A percentile compares a stretch with the other conserved stretches of the same genome.
Conservation (phyloP, 2,329 filamentous ascomycete genomes). For the Beauveria asiatica region DNA sequence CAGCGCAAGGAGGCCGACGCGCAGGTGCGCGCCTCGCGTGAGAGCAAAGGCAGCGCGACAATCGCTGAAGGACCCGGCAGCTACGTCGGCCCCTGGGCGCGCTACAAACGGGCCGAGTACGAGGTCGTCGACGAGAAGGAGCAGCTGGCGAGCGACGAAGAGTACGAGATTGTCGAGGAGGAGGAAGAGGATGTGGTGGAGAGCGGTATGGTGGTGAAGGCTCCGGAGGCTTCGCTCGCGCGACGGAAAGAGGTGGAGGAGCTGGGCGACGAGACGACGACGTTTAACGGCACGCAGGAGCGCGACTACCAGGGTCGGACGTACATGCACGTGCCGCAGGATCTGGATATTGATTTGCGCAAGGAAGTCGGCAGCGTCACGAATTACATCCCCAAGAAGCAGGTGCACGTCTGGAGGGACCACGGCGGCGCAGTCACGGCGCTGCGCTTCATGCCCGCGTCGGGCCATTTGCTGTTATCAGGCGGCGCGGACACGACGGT, state of each 20-base stretch:
- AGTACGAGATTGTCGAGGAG: constrained; percentile 69
- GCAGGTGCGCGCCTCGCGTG: constrained; percentile 61
- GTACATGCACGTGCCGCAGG: constrained; percentile 95
- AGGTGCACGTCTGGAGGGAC: constrained; percentile 81
- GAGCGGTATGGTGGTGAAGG: constrained; percentile 52
- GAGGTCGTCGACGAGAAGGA: constrained; percentile 67
- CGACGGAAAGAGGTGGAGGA: constrained; percentile 51
- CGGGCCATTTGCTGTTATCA: constrained; percentile 81
- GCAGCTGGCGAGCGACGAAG: constrained; percentile 68
- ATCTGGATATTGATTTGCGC: constrained; percentile 74
- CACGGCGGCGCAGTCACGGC: constrained; percentile 80
- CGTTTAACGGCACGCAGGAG: constrained; percentile 75
- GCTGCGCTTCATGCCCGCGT: constrained; percentile 79
- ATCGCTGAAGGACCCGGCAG: constrained; percentile 79
- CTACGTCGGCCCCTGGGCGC: constrained; percentile 88
- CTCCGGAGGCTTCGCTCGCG: constrained; percentile 45
- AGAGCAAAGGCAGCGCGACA: constrained; percentile 75
- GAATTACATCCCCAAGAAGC: constrained; percentile 92
- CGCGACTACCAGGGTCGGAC: constrained; percentile 92
- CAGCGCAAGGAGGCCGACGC: constrained; percentile 64
- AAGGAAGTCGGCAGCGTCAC: constrained; percentile 74
- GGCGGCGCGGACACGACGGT: constrained; percentile 85
- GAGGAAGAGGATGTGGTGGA: constrained; percentile 65
- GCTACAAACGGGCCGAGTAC: constrained; percentile 64
- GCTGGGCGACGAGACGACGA: constrained; percentile 66